Evolutionary conservation across 2,329 filamentous ascomycete species (phyloP), one percentile per base, ranked within the genome.

Genomic region (Aspergillus clavatus): DNA sequence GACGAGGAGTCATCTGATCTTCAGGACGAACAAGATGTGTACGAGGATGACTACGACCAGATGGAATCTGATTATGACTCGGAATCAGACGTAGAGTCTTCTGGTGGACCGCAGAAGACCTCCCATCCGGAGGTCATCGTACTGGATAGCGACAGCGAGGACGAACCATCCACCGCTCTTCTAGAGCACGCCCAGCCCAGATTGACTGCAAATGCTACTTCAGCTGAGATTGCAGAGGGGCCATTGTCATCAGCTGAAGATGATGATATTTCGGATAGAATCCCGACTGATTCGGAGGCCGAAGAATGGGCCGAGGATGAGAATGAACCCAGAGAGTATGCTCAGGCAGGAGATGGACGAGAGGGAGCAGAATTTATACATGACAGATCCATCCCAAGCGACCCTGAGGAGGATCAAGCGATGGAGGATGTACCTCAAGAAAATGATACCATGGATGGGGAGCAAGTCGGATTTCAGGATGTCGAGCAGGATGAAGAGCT

Each of bases 91-190:
- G 11, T 29, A 35, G 36, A 40, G 43, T 18, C 31, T 4, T 14
- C 36, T 16, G 18, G 10, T 29, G 44, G 41, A 33, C 40, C 29
- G 11, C 45, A 43, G 18, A 54, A 46, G 38, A 53, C 38, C 4
- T 43, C 47, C 1, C 52, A 59, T 12, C 58, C 58, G 12, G 69
- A 72, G 48, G 47, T 72, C 28, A 71, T 72, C 40, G 63, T 71
- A 21, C 36, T 72, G 11, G 69, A 71, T 45, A 71, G 67, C 46
- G 69, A 71, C 44, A 71, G 67, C 43, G 67, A 70, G 23, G 64
- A 69, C 40, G 68, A 70, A 40, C 51, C 53, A 35, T 40, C 46
- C 19, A 16, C 18, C 16, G 18, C 14, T 6, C 7, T 16, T 21
- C 18, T 18, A 16, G 12, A 7, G 8, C 18, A 35, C 1, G 5